phyloP scores from a whole-genome alignment of 495 filamentous ascomycete species.

The Daldinia concentrica region DNA sequence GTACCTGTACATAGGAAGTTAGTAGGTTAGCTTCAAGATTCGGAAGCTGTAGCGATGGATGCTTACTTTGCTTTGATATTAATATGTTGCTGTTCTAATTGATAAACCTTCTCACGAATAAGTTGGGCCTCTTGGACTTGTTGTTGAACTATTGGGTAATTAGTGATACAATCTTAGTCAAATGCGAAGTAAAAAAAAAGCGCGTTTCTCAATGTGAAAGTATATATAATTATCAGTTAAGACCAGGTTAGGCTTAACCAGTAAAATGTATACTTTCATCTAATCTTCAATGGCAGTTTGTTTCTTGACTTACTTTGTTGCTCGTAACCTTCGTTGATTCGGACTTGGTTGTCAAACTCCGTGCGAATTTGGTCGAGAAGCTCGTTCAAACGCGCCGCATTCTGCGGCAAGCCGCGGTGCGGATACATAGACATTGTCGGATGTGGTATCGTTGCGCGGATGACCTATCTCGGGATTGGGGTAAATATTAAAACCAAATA shows the following conservation, averaged over 20 bases:
- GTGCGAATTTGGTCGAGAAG: conserved; percentile 86
- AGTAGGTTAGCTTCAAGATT: not conserved
- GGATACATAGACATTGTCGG: conserved; percentile 83
- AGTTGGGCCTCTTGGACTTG: conserved; percentile 94
- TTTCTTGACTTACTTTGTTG: conserved; percentile 78
- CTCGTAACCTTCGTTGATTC: conserved; percentile 82
- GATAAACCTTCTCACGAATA: conserved; percentile 88
- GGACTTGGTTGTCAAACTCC: conserved; percentile 87
- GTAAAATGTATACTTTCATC: not conserved
- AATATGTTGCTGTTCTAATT: conserved; percentile 86
- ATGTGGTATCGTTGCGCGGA: conserved; percentile 18
- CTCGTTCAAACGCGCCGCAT: conserved; percentile 78
- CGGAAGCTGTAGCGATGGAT: not conserved
- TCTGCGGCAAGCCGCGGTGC: conserved; percentile 80
- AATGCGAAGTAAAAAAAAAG: not conserved
- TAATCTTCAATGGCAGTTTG: not conserved
- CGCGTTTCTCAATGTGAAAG: not conserved
- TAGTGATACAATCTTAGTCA: conserved; percentile 6
- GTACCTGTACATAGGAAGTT: conserved; percentile 67
- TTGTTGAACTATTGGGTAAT: conserved; percentile 68
- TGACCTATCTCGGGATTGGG: not conserved
- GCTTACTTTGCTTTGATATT: conserved; percentile 89
- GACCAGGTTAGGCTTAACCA: not conserved
- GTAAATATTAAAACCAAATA: not conserved
- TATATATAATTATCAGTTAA: not conserved